Evolutionary conservation across 139 green algal genomes (phyloP).

Genomic region (Auxenochlorella pyrenoidosa): DNA sequence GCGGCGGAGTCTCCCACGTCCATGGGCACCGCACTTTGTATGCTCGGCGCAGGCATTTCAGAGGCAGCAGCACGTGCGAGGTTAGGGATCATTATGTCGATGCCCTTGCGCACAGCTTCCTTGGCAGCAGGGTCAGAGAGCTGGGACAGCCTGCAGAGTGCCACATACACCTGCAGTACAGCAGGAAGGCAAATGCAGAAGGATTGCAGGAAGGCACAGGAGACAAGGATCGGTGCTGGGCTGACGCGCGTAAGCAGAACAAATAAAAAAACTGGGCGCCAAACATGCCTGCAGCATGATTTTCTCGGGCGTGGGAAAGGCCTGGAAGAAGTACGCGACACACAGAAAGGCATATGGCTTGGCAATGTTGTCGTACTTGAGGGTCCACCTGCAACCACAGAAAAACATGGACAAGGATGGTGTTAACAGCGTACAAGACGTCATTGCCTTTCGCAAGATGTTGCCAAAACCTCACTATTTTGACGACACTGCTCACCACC

Average conservation of each 20-base stretch:
- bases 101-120: slow-evolving; percentile 77
- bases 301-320: slow-evolving; percentile 81
- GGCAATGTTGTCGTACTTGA: slow-evolving; percentile 86
- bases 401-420: background rate
- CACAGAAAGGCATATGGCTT: slow-evolving; percentile 91
- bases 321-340: slow-evolving; percentile 89
- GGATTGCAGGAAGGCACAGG: too few relatives aligned
- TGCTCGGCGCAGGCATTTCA: background rate
- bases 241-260: background rate
- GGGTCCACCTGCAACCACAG: slow-evolving; percentile 44
- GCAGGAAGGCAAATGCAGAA: background rate
- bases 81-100: slow-evolving; percentile 91
- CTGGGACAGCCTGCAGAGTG: slow-evolving; percentile 82
- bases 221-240: background rate
- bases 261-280: background rate
- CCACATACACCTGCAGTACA: slow-evolving; percentile 83
- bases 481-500: slow-evolving; percentile 59
- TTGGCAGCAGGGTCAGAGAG: slow-evolving; percentile 66
- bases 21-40: background rate
- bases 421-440: background rate
- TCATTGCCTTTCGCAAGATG: background rate
- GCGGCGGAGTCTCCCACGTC: background rate
- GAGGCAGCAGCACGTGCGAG: slow-evolving; percentile 49
- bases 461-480: background rate
- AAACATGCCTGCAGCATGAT: slow-evolving; percentile 83